A percentile compares a stretch with the other conserved stretches of the same genome.
Conservation (phyloP, 1,139 yeast genomes). For the Scheffersomyces lignicola region DNA sequence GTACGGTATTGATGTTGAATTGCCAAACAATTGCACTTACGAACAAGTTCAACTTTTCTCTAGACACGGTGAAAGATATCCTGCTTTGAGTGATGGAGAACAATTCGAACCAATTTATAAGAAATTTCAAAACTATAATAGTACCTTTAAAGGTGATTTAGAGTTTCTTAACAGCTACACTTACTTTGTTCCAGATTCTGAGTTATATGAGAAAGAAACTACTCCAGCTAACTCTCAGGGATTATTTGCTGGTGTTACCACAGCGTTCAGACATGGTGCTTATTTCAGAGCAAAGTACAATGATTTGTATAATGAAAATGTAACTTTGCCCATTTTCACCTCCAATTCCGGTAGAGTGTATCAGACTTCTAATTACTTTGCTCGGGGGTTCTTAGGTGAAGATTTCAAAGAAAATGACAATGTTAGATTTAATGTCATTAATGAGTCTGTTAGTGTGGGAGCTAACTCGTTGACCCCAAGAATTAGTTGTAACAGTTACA, state of each 20-base stretch:
- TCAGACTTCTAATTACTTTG: constrained; percentile 31
- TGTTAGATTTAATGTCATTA: constrained; percentile 23
- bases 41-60: constrained; percentile 65
- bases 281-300: constrained; percentile 34
- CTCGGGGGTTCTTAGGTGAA: constrained; percentile 35
- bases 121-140: constrained; percentile 22
- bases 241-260: constrained; percentile 29
- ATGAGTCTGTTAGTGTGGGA: constrained; percentile 28
- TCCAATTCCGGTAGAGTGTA: constrained; percentile 32
- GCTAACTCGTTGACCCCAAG: constrained; percentile 39
- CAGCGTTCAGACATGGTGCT: constrained; percentile 36
- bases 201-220: constrained; percentile 31
- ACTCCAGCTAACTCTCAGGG: constrained; percentile 27
- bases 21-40: constrained; percentile 53
- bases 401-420: constrained; percentile 19
- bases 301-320: constrained; percentile 20
- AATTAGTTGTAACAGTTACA: constrained; percentile 20
- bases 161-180: constrained; percentile 33
- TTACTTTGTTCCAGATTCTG: constrained; percentile 28
- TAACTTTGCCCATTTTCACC: constrained; percentile 32
- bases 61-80: constrained; percentile 79
- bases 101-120: constrained; percentile 17
- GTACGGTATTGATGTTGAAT: constrained; percentile 43
- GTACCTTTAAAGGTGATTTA: constrained; percentile 30
- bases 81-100: constrained; percentile 34